A percentile compares a stretch with the other conserved stretches of the same genome.
Conservation (phyloP, 306 rosid species). For the Corylus americana region DNA sequence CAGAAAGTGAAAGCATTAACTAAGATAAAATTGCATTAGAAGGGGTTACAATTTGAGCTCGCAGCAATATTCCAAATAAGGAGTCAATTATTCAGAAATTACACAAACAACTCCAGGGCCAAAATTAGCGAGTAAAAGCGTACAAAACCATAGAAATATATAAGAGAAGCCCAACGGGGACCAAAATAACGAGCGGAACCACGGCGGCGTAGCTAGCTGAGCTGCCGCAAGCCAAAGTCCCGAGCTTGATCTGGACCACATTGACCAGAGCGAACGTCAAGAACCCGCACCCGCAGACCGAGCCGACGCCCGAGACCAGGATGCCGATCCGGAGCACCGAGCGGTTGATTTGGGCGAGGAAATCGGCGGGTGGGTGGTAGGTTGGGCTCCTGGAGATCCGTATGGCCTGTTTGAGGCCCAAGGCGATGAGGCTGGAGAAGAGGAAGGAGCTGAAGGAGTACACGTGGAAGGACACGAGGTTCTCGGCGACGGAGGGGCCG, state of each 20-base stretch:
- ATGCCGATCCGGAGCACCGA: slow-evolving; percentile 65
- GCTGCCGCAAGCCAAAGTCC: slow-evolving; percentile 71
- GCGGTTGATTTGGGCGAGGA: slow-evolving; percentile 54
- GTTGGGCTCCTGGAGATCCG: slow-evolving; percentile 55
- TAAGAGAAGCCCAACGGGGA: slow-evolving; percentile 58
- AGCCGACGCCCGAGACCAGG: slow-evolving; percentile 76
- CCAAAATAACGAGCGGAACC: slow-evolving; percentile 66
- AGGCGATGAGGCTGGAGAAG: slow-evolving; percentile 91
- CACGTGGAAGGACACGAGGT: slow-evolving; percentile 82
- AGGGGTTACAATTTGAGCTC: no score
- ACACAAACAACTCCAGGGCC: neutral
- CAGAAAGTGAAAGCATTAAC: neutral
- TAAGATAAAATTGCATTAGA: neutral
- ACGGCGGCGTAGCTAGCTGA: slow-evolving; percentile 54
- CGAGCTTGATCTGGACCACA: slow-evolving; percentile 91
- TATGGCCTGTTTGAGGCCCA: slow-evolving; percentile 79
- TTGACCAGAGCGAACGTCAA: slow-evolving; percentile 70
- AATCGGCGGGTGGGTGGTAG: slow-evolving; percentile 47
- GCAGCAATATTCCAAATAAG: neutral
- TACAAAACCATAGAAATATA: slow-evolving; percentile 54
- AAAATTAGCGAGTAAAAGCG: slow-evolving; percentile 66
- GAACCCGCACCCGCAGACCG: slow-evolving; percentile 63
- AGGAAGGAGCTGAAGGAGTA: slow-evolving; percentile 98
- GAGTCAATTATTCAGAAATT: neutral
- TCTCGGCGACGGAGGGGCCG: slow-evolving; percentile 55